Conservation (phyloP, 1,284 basidiomycete genomes). For the Omphalotus olearius region DNA sequence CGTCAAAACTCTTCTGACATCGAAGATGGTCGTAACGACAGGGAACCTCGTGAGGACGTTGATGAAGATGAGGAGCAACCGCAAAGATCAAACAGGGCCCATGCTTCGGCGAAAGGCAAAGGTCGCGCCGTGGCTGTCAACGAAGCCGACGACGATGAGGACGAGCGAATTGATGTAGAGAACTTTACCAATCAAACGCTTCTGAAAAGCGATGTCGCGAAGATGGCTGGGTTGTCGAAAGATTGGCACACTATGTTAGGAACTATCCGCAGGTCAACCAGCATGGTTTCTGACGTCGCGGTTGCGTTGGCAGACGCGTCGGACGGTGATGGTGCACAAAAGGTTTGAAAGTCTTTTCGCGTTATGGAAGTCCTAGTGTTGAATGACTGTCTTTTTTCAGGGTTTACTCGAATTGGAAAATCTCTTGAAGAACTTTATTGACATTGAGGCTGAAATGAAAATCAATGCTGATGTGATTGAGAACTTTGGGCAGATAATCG, state of each 20-base stretch:
- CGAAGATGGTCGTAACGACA: conserved; percentile 47
- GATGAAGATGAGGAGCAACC: conserved; percentile 43
- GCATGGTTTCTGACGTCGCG: conserved; percentile 51
- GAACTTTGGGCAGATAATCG: conserved; percentile 51
- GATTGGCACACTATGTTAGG: conserved; percentile 58
- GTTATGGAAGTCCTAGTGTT: not conserved
- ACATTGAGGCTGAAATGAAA: conserved; percentile 56
- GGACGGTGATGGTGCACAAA: conserved; percentile 46
- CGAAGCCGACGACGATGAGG: conserved; percentile 35
- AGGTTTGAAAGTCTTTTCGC: conserved; percentile 35
- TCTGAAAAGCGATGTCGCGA: conserved; percentile 41
- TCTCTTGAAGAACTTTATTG: conserved; percentile 63
- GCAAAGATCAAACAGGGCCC: conserved; percentile 32
- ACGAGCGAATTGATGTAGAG: conserved; percentile 48
- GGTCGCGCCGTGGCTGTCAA: conserved; percentile 20
- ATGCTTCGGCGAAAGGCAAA: conserved; percentile 32
- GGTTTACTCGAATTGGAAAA: conserved; percentile 53
- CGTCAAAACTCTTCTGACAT: conserved; percentile 55
- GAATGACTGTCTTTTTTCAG: conserved; percentile 29
- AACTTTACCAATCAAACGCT: conserved; percentile 63
- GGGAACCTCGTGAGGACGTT: conserved; percentile 26
- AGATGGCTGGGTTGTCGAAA: conserved; percentile 47
- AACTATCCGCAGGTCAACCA: conserved; percentile 42
- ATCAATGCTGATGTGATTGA: conserved; percentile 51
- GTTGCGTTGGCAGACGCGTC: conserved; percentile 58